These are phyloP conservation scores for Eucalyptus paniculata DNA, from an alignment of 345 rosid species.

Conservation along the genomic window DNA sequence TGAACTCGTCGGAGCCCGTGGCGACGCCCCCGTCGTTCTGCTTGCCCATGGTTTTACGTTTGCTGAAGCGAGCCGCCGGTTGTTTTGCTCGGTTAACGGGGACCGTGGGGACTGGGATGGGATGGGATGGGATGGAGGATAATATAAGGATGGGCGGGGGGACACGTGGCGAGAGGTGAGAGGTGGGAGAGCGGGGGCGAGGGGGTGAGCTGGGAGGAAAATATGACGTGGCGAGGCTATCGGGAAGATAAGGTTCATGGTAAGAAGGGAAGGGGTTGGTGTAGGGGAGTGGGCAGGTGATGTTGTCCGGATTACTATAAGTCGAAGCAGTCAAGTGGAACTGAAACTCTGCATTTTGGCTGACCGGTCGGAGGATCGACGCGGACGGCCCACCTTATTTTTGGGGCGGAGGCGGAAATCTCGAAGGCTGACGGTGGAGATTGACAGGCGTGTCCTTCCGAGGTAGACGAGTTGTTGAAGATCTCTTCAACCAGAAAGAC, in stretches of 20 bases:
- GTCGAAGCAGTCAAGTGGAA: not conserved
- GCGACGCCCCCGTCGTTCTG: not conserved
- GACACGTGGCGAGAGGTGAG: not conserved
- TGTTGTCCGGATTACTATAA: not conserved
- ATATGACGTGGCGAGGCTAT: not conserved
- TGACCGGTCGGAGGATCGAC: not conserved
- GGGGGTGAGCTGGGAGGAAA: not conserved
- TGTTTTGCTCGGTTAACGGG: not conserved
- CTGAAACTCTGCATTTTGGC: not conserved
- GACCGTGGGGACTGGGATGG: not conserved
- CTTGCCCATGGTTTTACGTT: not conserved
- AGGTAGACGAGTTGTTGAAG: not conserved
- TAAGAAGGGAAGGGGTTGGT: not conserved
- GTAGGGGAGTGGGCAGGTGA: not conserved
- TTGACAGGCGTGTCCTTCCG: not conserved
- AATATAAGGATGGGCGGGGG: not conserved
- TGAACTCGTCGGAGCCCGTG: constrained; percentile 4
- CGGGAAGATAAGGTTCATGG: not conserved
- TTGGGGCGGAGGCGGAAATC: not conserved
- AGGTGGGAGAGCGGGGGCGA: not conserved
- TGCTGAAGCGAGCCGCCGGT: not conserved
- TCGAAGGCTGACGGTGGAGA: not conserved
- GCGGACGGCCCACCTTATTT: not conserved
- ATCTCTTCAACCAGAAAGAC: not conserved
- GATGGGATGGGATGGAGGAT: too few species aligned